A percentile compares a stretch with the other conserved stretches of the same genome.
phyloP scores from a whole-genome alignment of 2,329 filamentous ascomycete genomes.

The Cryphonectria naterciae region DNA sequence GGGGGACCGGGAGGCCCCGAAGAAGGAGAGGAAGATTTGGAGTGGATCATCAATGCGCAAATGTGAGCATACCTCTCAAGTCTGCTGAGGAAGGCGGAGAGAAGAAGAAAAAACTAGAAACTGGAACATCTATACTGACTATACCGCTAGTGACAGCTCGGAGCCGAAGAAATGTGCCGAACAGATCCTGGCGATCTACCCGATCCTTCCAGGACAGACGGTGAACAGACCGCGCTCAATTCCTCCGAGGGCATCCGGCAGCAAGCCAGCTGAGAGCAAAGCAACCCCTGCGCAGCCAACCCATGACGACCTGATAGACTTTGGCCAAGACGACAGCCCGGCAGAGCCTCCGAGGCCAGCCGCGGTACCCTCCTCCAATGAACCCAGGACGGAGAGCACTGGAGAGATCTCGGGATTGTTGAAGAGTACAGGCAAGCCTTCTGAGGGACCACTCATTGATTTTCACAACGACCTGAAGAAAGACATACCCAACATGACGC shows the following conservation, averaged over 20 bases:
- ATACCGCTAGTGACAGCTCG: slow-evolving; percentile 62
- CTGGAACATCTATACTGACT: slow-evolving; percentile 22
- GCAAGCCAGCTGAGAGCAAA: slow-evolving; percentile 29
- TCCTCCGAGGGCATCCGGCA: slow-evolving; percentile 47
- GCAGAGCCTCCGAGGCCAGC: slow-evolving; percentile 22
- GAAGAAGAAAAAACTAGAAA: too few species aligned
- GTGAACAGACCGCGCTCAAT: slow-evolving; percentile 58
- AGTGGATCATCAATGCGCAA: slow-evolving; percentile 90
- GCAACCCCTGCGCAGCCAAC: slow-evolving; percentile 23
- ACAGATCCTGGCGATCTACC: slow-evolving; percentile 85
- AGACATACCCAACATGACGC: slow-evolving; percentile 46
- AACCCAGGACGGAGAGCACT: slow-evolving; percentile 33
- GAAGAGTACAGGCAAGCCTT: slow-evolving; percentile 50
- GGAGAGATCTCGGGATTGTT: slow-evolving; percentile 50
- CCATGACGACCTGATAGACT: slow-evolving; percentile 58
- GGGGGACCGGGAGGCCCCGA: slow-evolving; percentile 72
- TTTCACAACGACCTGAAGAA: slow-evolving; percentile 60
- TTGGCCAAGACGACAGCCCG: slow-evolving; percentile 50
- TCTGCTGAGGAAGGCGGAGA: background rate
- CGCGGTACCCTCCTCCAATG: slow-evolving; percentile 14
- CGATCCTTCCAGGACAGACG: slow-evolving; percentile 80
- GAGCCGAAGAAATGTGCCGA: slow-evolving; percentile 65
- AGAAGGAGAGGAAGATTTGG: slow-evolving; percentile 84
- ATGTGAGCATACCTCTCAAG: slow-evolving; percentile 61
- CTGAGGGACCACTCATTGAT: slow-evolving; percentile 56